Evolutionary conservation across 306 rosid genomes (phyloP).

Genomic region (Ammopiptanthus mongolicus): DNA sequence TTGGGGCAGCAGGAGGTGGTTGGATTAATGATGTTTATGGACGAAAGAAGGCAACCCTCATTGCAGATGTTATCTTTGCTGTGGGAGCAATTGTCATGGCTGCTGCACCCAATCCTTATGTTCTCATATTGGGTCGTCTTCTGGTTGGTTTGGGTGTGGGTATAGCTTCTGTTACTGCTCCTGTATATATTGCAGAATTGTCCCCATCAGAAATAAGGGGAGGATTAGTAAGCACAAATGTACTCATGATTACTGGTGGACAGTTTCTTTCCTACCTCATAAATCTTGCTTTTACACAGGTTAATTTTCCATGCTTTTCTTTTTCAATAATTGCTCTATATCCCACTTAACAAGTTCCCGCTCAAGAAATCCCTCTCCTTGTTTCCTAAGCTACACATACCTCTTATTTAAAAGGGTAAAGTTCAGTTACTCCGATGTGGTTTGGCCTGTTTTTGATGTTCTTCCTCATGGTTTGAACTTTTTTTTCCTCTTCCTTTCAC

Average conservation of each 20-base stretch:
- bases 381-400: no score
- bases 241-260: constrained; percentile 88
- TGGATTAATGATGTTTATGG: constrained; percentile 85
- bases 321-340: not conserved
- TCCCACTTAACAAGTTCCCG: not conserved
- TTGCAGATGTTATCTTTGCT: constrained; percentile 66
- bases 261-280: constrained; percentile 85
- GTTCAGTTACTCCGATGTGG: not conserved
- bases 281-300: constrained; percentile 56
- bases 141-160: constrained; percentile 85
- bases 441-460: not conserved
- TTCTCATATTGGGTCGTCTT: constrained; percentile 77
- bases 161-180: constrained; percentile 87
- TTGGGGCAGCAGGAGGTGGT: constrained; percentile 89
- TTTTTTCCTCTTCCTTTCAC: not conserved
- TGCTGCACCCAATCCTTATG: constrained; percentile 77
- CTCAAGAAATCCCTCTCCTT: not conserved
- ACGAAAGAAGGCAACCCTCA: constrained; percentile 74
- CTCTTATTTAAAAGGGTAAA: not conserved
- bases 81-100: constrained; percentile 85
- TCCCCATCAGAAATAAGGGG: constrained; percentile 96
- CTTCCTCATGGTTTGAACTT: not conserved
- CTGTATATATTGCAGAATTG: constrained; percentile 85
- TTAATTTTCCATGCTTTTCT: not conserved
- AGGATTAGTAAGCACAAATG: constrained; percentile 75